Conservation (phyloP, 345 rosid genomes). For the Physaria fendleri region DNA sequence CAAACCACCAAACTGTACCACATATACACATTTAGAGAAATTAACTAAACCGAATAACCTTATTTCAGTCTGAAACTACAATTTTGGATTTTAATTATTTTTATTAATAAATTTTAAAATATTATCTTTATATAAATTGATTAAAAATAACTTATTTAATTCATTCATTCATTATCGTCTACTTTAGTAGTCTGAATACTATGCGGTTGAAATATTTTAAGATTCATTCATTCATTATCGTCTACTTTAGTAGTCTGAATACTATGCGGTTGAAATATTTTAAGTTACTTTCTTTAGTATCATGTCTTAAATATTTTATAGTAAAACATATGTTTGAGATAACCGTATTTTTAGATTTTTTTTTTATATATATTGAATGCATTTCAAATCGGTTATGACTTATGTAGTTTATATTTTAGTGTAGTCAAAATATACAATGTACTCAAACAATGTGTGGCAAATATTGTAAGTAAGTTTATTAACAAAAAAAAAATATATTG, state of each 20-base stretch:
- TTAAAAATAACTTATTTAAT: background rate
- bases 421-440: background rate
- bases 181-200: no score
- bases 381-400: background rate
- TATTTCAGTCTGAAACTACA: background rate
- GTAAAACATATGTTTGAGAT: no score
- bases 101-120: background rate
- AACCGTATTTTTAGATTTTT: no score
- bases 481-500: no score
- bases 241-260: background rate
- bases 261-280: background rate
- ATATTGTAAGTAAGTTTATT: no score
- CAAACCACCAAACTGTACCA: background rate
- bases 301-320: background rate
- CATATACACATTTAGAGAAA: background rate
- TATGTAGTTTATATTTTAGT: background rate
- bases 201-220: background rate
- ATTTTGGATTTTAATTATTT: background rate
- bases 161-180: background rate
- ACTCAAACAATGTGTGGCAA: no score
- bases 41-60: background rate
- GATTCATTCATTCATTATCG: background rate
- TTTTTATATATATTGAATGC: background rate
- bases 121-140: background rate
- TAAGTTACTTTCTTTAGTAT: background rate